Base-by-base conservation (phyloP, 192 early-diverging fungal genomes). In the Podochytrium sp. region DNA sequence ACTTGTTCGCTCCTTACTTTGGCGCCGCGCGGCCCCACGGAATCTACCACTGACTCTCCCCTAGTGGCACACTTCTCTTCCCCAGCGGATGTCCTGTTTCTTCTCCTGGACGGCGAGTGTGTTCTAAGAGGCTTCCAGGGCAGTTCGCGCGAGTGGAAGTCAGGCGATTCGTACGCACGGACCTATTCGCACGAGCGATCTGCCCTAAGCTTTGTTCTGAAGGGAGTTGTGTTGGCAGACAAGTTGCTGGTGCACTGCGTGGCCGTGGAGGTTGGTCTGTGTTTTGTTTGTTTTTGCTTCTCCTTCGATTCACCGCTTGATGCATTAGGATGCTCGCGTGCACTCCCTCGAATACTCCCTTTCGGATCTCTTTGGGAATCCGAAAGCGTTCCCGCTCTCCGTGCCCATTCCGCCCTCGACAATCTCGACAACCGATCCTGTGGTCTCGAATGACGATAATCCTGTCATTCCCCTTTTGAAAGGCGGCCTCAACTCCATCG, bases 131-230 rank as follows among this genome's bases (percentile, higher is more conserved):
- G n/a, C n/a, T n/a, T n/a, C n/a, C n/a, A n/a, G n/a, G n/a, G n/a
- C n/a, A n/a, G n/a, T n/a, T n/a, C n/a, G n/a, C n/a, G n/a, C n/a
- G n/a, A n/a, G n/a, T n/a, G n/a, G n/a, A n/a, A n/a, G n/a, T n/a
- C n/a, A n/a, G n/a, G n/a, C 74, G 87, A 90, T 30, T 78, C 84
- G 23, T 93, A 85, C 59, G 78, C 86, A 7, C 84, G 91, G 65
- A 80, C 85, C 64, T 92, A 92, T 65, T 83, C 65, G 5, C 92
- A 92, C 73, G 75, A 85, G 2, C 85, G 90, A 37, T 92, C 91
- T 0, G 78, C 85, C 16, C 77, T 92, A 16, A 90, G 86, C 0
- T 92, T 90, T 59, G 65, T 91, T 16, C 73, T 93, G 25, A 93
- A 92, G 67, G 80, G 82, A 23, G 78, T 93, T 25, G 83, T 81